phyloP scores from a whole-genome alignment of 208 protist species.

The Porcisia hertigi region DNA sequence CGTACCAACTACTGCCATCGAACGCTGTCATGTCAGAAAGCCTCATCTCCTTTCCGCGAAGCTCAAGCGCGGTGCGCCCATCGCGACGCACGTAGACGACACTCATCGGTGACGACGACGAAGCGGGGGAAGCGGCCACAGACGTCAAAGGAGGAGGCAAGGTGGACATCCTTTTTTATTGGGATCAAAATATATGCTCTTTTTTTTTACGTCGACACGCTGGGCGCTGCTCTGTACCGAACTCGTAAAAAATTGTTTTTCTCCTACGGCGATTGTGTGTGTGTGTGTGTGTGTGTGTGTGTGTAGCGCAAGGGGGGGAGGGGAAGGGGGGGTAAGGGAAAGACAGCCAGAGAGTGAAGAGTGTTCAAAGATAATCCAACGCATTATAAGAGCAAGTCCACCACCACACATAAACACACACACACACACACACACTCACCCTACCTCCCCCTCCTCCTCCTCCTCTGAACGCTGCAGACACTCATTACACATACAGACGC shows the following conservation, averaged over 20 bases:
- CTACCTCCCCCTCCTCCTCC: no score
- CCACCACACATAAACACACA: background rate
- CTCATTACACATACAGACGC: background rate
- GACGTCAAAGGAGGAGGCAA: background rate
- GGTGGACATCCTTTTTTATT: background rate
- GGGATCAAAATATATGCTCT: no score
- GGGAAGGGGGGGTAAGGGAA: no score
- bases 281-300: no score
- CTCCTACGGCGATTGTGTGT: background rate
- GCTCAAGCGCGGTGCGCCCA: slow-evolving; percentile 61
- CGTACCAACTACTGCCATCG: slow-evolving; percentile 79
- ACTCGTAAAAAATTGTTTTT: background rate
- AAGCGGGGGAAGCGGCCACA: background rate
- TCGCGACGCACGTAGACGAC: slow-evolving; percentile 43
- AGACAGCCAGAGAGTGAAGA: no score
- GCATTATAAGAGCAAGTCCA: no score
- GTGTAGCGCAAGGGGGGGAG: no score
- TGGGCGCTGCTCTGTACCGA: background rate
- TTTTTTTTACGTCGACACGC: background rate
- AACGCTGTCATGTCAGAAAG: slow-evolving; percentile 62
- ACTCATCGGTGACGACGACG: background rate
- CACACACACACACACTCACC: background rate
- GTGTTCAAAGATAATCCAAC: no score
- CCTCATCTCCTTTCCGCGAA: slow-evolving; percentile 68
- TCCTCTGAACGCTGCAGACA: background rate